Conservation (phyloP, 1,284 basidiomycete genomes). For the Cutaneotrichosporon sp. region DNA sequence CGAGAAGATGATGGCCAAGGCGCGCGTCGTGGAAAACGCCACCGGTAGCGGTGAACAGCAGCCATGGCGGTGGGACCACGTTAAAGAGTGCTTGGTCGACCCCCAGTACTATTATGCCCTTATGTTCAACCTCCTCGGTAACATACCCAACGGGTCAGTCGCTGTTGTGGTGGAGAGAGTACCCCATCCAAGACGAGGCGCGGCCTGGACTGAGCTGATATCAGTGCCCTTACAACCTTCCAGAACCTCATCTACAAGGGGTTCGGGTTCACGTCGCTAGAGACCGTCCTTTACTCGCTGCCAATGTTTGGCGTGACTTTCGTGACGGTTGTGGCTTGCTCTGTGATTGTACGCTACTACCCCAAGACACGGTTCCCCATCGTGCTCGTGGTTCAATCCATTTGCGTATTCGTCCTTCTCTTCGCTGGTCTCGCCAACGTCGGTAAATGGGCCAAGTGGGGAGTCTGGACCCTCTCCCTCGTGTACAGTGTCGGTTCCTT, state of each 20-base stretch:
- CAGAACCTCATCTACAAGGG: slow-evolving; percentile 18
- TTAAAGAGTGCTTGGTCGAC: slow-evolving; percentile 22
- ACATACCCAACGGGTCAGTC: slow-evolving; percentile 30
- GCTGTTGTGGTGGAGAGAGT: slow-evolving; percentile 15
- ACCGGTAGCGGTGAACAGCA: slow-evolving; percentile 19
- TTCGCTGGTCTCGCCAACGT: slow-evolving; percentile 19
- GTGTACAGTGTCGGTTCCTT: slow-evolving; percentile 21
- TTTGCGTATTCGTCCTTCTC: slow-evolving; percentile 21
- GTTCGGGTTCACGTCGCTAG: slow-evolving; percentile 23
- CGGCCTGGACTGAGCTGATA: slow-evolving; percentile 13
- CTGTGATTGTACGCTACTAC: slow-evolving; percentile 14
- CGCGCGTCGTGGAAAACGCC: slow-evolving; percentile 19
- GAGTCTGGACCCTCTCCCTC: slow-evolving; percentile 14
- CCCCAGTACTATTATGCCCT: slow-evolving; percentile 25
- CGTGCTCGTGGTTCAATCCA: slow-evolving; percentile 15
- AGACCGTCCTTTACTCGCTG: slow-evolving; percentile 25
- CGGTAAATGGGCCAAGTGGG: slow-evolving; percentile 26
- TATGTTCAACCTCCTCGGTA: slow-evolving; percentile 21
- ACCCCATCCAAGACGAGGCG: no score
- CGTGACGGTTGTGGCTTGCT: slow-evolving; percentile 13
- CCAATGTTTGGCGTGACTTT: slow-evolving; percentile 22
- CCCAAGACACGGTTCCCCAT: slow-evolving; percentile 26
- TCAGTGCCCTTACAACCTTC: slow-evolving; percentile 22
- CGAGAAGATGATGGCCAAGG: slow-evolving; percentile 29
- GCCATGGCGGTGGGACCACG: slow-evolving; percentile 25